Base-by-base conservation (phyloP, 192 early-diverging fungal species). In the Chytriomyces confervae region DNA sequence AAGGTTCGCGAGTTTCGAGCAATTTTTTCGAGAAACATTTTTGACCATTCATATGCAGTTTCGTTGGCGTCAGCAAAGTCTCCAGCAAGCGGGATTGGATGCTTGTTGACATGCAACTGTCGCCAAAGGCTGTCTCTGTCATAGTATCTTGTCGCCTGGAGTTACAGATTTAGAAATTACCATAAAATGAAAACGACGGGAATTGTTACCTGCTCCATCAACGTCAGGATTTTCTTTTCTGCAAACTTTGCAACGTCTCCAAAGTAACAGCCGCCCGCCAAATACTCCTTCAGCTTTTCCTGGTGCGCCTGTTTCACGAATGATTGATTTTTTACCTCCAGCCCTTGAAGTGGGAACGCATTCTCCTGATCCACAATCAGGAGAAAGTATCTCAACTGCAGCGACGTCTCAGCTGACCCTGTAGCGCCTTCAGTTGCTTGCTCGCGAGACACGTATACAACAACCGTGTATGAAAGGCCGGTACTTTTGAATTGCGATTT, bases 11-110 rank as follows among this genome's bases (percentile, higher is more conserved):
- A 83, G 43, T 82, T 84, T 10, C 83, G 79, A 29, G 43, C 78
- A 44, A 87, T 87, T 68, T 87, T 86, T 79, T 87, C 88, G 24
- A 89, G 71, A 74, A 89, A 87, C 69, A 89, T 51, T 47, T 80
- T 82, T 9, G 84, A 80, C 88, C 88, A 89, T 74, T 87, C 85
- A 24, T 72, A 70, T 10, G 72, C 77, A n/a, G 78, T 80, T 57
- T 83, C 80, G 50, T 75, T 69, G 7, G 66, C 68, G n/a, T 71
- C 53, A 2, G 62, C 29, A 47, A 9, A 20, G 20, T 43, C 27
- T 24, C 53, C 50, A 3, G 8, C 0, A 8, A 43, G 16, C 1
- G 7, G n/a, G 16, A 53, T 49, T 43, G 78, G 81, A 76, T 83
- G 80, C 10, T 81, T 51, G 9, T 62, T 50, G 7, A n/a, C 10